Evolutionary conservation across 768 basidiomycete genomes (phyloP).

Genomic region (Coprinopsis marcescibilis): DNA sequence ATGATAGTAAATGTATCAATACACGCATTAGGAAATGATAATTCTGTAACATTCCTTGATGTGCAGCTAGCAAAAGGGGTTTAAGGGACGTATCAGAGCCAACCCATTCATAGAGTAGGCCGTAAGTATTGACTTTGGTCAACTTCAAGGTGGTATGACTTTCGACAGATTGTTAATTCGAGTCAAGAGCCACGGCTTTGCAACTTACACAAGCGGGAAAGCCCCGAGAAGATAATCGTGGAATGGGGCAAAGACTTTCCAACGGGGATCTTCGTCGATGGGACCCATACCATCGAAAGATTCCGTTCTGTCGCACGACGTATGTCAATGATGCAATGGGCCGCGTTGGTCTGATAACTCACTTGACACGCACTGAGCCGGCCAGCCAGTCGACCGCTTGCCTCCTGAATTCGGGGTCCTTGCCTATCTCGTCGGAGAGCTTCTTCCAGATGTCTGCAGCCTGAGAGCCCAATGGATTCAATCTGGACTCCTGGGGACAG

Average conservation of each 20-base stretch:
- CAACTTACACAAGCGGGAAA: slow-evolving; percentile 65
- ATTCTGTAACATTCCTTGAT: slow-evolving; percentile 43
- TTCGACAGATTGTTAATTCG: too few species aligned
- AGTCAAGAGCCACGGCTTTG: not conserved
- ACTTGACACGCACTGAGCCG: slow-evolving; percentile 45
- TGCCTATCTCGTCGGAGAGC: slow-evolving; percentile 26
- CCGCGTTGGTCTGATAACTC: slow-evolving; percentile 13
- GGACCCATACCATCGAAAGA: slow-evolving; percentile 45
- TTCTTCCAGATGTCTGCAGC: slow-evolving; percentile 30
- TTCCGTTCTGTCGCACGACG: slow-evolving; percentile 37
- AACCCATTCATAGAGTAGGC: slow-evolving; percentile 67
- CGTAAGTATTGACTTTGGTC: slow-evolving; percentile 73
- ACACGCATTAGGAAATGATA: not conserved
- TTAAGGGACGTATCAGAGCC: slow-evolving; percentile 59
- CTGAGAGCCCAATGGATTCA: slow-evolving; percentile 26
- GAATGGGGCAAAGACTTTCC: slow-evolving; percentile 48
- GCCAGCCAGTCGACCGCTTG: slow-evolving; percentile 40
- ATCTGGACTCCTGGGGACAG: not conserved
- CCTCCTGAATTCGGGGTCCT: slow-evolving; percentile 29
- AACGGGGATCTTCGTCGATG: slow-evolving; percentile 45
- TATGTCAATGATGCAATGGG: too few species aligned
- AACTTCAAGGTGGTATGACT: slow-evolving; percentile 57
- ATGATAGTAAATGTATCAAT: not conserved
- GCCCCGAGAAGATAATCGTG: slow-evolving; percentile 46
- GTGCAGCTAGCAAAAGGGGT: slow-evolving; percentile 63